Percentiles rank a stretch among this genome's conserved stretches.
Evolutionary conservation across 2,329 filamentous ascomycete species (phyloP).

Genomic region (Bretziella fagacearum): DNA sequence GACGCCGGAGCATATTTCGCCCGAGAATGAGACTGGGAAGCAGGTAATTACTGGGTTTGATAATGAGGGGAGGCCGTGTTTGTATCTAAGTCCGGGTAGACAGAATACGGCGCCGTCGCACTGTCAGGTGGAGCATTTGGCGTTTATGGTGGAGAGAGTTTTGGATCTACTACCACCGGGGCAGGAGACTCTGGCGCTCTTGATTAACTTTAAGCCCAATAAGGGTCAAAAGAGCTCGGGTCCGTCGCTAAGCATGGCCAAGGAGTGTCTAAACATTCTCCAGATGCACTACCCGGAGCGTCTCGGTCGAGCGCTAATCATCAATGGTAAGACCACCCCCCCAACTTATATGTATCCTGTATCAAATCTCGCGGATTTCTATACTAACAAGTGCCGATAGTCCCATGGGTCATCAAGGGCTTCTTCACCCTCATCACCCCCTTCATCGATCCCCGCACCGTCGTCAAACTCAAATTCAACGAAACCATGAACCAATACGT

Average conservation of each 20-base stretch:
- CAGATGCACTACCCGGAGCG: slow-evolving; percentile 94
- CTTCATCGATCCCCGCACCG: slow-evolving; percentile 89
- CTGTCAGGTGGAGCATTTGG: slow-evolving; percentile 79
- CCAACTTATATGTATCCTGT: slow-evolving; percentile 9
- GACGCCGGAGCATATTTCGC: slow-evolving; percentile 72
- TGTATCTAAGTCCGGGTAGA: slow-evolving; percentile 74
- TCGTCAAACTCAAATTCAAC: slow-evolving; percentile 95
- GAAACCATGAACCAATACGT: slow-evolving; percentile 75
- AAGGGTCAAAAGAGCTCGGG: slow-evolving; percentile 55
- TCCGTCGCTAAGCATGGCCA: slow-evolving; percentile 57
- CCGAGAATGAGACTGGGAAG: slow-evolving; percentile 94
- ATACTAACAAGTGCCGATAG: slow-evolving; percentile 25
- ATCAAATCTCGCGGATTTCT: background rate
- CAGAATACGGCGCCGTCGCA: slow-evolving; percentile 85
- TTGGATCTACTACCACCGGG: slow-evolving; percentile 75
- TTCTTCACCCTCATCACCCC: slow-evolving; percentile 95
- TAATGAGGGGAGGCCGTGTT: slow-evolving; percentile 66
- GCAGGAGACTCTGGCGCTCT: slow-evolving; percentile 69
- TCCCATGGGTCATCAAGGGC: slow-evolving; percentile 77
- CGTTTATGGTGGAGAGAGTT: slow-evolving; percentile 86
- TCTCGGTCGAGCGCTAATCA: slow-evolving; percentile 72
- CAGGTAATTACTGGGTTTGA: slow-evolving; percentile 82
- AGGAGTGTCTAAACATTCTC: slow-evolving; percentile 75
- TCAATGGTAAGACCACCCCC: slow-evolving; percentile 48
- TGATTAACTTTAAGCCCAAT: slow-evolving; percentile 82